Conservation (phyloP, 768 basidiomycete species). For the Chiua virens region DNA sequence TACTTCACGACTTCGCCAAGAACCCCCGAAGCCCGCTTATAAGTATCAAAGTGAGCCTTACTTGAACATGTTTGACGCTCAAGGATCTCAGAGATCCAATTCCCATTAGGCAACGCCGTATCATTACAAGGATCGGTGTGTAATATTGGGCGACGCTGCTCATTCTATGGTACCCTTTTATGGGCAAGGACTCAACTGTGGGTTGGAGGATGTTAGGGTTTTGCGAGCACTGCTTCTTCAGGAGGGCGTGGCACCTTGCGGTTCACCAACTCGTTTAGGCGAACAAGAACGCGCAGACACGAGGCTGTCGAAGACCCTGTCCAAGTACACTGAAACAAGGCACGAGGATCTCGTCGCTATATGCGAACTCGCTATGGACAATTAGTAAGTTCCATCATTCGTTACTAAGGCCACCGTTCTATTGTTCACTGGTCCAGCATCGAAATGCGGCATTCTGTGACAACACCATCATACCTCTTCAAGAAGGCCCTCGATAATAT, state of each 20-base stretch:
- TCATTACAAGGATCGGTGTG: slow-evolving; percentile 84
- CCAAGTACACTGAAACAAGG: slow-evolving; percentile 76
- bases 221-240: slow-evolving; percentile 73
- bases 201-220: slow-evolving; percentile 94
- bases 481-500: slow-evolving; percentile 79
- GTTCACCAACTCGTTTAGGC: slow-evolving; percentile 29
- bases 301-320: slow-evolving; percentile 63
- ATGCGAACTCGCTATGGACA: slow-evolving; percentile 89
- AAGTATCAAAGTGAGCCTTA: slow-evolving; percentile 78
- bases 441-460: slow-evolving; percentile 94
- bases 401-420: slow-evolving; percentile 22
- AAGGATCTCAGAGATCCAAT: slow-evolving; percentile 20
- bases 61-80: slow-evolving; percentile 15
- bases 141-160: slow-evolving; percentile 92
- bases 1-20: slow-evolving; percentile 74
- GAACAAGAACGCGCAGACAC: slow-evolving; percentile 45
- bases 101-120: slow-evolving; percentile 72
- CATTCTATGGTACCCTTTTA: slow-evolving; percentile 99
- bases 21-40: slow-evolving; percentile 91
- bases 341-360: slow-evolving; percentile 91
- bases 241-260: slow-evolving; percentile 58
- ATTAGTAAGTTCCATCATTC: slow-evolving; percentile 73
- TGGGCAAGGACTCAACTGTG: slow-evolving; percentile 97
- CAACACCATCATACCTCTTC: slow-evolving; percentile 75
- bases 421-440: slow-evolving; percentile 50